phyloP scores from a whole-genome alignment of 345 rosid genomes.

The Luvunga scandens region DNA sequence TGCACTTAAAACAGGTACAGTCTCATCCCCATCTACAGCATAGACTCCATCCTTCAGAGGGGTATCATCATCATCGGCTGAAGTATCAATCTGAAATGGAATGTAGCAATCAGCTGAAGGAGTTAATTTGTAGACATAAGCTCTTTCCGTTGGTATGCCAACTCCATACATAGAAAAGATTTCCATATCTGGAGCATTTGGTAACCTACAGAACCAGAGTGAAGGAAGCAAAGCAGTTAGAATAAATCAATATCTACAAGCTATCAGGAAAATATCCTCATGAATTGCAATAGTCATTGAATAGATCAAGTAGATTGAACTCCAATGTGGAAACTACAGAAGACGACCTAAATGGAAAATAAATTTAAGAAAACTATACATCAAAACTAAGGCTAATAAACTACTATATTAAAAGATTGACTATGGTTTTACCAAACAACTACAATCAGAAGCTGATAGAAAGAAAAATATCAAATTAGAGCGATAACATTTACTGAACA shows the following conservation, averaged over 20 bases:
- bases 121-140: slow-evolving; percentile 72
- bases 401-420: too few relatives aligned
- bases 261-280: not conserved
- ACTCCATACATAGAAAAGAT: slow-evolving; percentile 86
- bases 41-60: slow-evolving; percentile 68
- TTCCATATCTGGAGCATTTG: slow-evolving; percentile 92
- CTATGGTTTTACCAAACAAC: not conserved
- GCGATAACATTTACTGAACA: not conserved
- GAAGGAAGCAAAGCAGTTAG: slow-evolving; percentile 4
- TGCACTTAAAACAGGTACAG: slow-evolving; percentile 66
- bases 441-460: not conserved
- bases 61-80: slow-evolving; percentile 45
- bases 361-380: not conserved
- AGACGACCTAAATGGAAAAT: not conserved
- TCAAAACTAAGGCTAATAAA: not conserved
- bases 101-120: slow-evolving; percentile 59
- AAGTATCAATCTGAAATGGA: slow-evolving; percentile 71
- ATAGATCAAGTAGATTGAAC: too few relatives aligned
- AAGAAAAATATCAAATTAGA: not conserved
- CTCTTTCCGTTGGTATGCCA: slow-evolving; percentile 93
- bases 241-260: not conserved
- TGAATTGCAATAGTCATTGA: too few relatives aligned
- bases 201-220: slow-evolving; percentile 59
- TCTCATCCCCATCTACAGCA: slow-evolving; percentile 62
- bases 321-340: too few relatives aligned